A percentile compares a stretch with the other conserved stretches of the same genome.
Conservation (phyloP, 768 basidiomycete species). For the Coprinopsis strossmayeri region DNA sequence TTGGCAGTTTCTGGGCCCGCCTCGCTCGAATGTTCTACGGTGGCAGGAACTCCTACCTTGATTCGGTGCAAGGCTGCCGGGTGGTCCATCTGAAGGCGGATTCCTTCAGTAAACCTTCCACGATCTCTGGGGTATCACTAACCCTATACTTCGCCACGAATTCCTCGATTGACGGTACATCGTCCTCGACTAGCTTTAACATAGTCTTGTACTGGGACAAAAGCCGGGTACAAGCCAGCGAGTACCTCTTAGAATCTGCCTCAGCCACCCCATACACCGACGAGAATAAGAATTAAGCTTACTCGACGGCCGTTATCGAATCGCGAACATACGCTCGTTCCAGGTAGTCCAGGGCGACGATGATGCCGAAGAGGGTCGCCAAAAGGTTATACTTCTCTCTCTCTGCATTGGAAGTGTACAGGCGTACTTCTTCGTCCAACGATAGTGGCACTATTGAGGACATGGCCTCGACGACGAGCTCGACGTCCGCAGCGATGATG, state of each 20-base stretch:
- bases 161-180: conserved; percentile 77
- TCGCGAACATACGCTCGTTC: conserved; percentile 95
- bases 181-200: conserved; percentile 89
- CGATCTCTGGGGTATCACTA: background rate
- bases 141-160: conserved; percentile 91
- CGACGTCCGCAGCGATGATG: no score
- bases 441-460: no score
- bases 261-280: conserved; percentile 16
- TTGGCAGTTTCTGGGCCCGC: conserved; percentile 91
- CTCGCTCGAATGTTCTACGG: conserved; percentile 92
- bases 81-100: conserved; percentile 85
- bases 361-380: conserved; percentile 87
- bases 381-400: conserved; percentile 84
- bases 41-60: conserved; percentile 91
- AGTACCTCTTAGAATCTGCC: conserved; percentile 64
- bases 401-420: conserved; percentile 84
- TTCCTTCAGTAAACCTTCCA: background rate
- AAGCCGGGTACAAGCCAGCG: conserved; percentile 91
- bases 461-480: no score
- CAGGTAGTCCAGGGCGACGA: conserved; percentile 88
- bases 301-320: conserved; percentile 87
- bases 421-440: conserved; percentile 87
- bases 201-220: conserved; percentile 97
- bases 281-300: conserved; percentile 27
- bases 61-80: conserved; percentile 89